Base-by-base conservation (phyloP, 83 land plant genomes). In the Picea abies region DNA sequence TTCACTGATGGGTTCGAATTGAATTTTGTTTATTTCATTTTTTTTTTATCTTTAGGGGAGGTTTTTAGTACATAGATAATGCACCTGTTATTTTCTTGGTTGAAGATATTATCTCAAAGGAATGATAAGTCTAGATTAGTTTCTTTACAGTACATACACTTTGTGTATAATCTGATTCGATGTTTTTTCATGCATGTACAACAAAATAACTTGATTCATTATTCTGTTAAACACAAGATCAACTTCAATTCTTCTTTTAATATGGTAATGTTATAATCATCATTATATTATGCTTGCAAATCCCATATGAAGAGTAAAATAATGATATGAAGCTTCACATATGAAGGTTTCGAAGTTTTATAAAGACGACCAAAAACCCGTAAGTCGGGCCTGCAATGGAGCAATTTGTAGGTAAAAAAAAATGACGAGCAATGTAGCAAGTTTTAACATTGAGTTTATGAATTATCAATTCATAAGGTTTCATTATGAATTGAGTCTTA, bases 161-260 rank as follows among this genome's bases (percentile, higher is more conserved):
- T 47, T 71, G 11, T 47, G 78, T 23, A 75, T 75, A 75, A 75
- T 75, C 78, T 75, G 78, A 75, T 75, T 75, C 78, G 78, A 75
- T 47, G 25, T 58, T 75, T 47, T 47, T 47, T 22, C n/a, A 75
- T 22, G 9, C 25, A 10, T 22, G 58, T 10, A 75, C 78, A n/a
- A 44, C 14, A 47, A 75, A 75, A 41, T n/a, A 47, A 9, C 60
- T n/a, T 75, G 6, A 49, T 58, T 49, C 78, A 75, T 4, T 69
- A 66, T 66, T 29, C 32, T 26, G 32, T 72, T 17, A 72, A 20
- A 8, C 20, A 22, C 60, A 75, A 75, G 60, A 26, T 49, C 29
- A 12, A 22, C 29, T 15, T 49, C 78, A 75, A 49, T 75, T 75
- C 60, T 75, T n/a, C 11, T 11, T 47, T 47, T 47, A 47, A 52